Percentiles rank a stretch among this genome's conserved stretches.
phyloP scores from a whole-genome alignment of 352 stramenopile species.

The Phytopythium mirpurense region DNA sequence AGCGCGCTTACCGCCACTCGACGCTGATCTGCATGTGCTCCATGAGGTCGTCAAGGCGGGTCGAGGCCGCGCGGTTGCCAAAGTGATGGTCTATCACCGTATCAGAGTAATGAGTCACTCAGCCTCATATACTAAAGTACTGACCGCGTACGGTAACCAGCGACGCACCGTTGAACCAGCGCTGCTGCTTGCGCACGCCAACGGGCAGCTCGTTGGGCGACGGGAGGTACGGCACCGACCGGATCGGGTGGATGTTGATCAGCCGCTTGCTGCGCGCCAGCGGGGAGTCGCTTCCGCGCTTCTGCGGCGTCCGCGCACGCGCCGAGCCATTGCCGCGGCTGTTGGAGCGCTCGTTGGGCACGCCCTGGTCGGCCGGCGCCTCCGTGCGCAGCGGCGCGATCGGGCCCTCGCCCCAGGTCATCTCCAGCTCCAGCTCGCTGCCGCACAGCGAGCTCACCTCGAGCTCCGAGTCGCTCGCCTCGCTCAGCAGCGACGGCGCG shows the following conservation, averaged over 20 bases:
- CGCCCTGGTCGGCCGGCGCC: slow-evolving; percentile 5
- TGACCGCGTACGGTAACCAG: too few relatives aligned
- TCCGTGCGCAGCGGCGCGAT: slow-evolving; percentile 59
- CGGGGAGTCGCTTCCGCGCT: slow-evolving; percentile 47
- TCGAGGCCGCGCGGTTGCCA: slow-evolving; percentile 66
- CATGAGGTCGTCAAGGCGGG: slow-evolving; percentile 77
- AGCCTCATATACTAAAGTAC: background rate
- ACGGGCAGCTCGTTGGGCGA: slow-evolving; percentile 68
- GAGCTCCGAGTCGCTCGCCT: slow-evolving; percentile 57
- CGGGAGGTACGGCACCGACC: slow-evolving; percentile 52
- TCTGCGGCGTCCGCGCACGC: slow-evolving; percentile 58
- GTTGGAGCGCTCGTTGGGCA: slow-evolving; percentile 25
- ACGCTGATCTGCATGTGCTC: slow-evolving; percentile 86
- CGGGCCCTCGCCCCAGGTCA: slow-evolving; percentile 70
- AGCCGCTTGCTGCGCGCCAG: slow-evolving; percentile 58
- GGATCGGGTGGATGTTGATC: slow-evolving; percentile 79
- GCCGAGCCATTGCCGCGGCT: slow-evolving; percentile 66
- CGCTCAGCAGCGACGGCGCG: slow-evolving; percentile 12
- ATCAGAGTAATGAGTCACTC: background rate
- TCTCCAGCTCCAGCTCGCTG: slow-evolving; percentile 71
- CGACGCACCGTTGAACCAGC: slow-evolving; percentile 77
- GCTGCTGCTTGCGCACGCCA: slow-evolving; percentile 68
- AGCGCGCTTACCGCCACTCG: slow-evolving; percentile 56
- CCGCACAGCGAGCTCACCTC: slow-evolving; percentile 63
- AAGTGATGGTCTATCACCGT: slow-evolving; percentile 66